Base-by-base conservation (phyloP, 345 rosid genomes). In the Streptanthus diversifolius region DNA sequence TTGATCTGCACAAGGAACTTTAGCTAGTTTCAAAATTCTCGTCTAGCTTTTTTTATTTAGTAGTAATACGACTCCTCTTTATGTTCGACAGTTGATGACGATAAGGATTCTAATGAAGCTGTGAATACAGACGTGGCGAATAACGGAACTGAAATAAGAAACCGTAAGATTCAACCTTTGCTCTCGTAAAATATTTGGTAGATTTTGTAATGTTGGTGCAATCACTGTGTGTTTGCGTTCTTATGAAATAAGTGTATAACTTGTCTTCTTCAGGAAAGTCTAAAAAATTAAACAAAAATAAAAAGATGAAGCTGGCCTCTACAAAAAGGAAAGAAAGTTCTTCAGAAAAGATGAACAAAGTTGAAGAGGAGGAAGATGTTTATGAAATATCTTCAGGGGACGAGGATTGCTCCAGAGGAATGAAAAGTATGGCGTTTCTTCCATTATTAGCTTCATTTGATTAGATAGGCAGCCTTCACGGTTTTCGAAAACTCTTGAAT, bases 331-430 rank as follows among this genome's bases (percentile, higher is more conserved):
- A n/a, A 36, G 73, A 49, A 18, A 68, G 2, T 0, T 54, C 55
- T 13, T 45, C 56, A 41, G 80, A 72, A 60, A 78, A 70, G 63
- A 73, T 48, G 21, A 74, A 24, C 41, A 69, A 56, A 56, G 62
- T 45, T 54, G 77, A 73, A 49, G 64, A 56, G 41, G 85, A 79
- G 60, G 79, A 75, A 68, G 80, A 78, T 63, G 92, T 83, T 60
- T 81, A 82, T 82, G 67, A 78, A 59, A 82, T 90, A 30, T 83
- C 95, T 81, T 88, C 97, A 27, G 90, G 88, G 39, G 97, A 87
- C 41, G 92, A 85, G 66, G 90, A 87, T 36, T 70, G 73, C 77
- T 79, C 90, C 18, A 83, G 68, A 63, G 97, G 97, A 80, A 83
- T 90, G 90, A 90, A 83, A 80, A 87, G 97, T 90, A 88, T 59